Conservation (phyloP, 805 yeast species). For the Nakazawaea ishiwadae region DNA sequence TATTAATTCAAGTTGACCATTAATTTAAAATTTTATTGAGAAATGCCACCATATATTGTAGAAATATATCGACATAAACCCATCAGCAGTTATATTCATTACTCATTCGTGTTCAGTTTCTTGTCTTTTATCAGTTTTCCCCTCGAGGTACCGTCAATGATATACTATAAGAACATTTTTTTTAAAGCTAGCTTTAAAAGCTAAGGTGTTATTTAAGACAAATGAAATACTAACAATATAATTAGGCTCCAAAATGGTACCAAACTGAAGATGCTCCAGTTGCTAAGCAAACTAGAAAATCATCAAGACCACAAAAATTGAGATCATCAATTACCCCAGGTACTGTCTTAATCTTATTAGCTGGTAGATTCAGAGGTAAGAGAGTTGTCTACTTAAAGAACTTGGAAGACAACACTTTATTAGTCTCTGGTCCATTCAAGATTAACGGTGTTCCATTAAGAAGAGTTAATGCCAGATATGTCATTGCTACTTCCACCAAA, state of each 20-base stretch:
- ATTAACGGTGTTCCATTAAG: slow-evolving; percentile 99
- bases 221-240: slow-evolving; percentile 4
- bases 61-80: too few relatives aligned
- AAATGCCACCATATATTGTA: too few relatives aligned
- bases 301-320: slow-evolving; percentile 89
- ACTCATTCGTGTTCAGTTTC: too few relatives aligned
- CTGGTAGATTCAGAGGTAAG: slow-evolving; percentile 99
- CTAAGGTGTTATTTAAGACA: background rate
- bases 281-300: slow-evolving; percentile 79
- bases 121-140: background rate
- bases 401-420: slow-evolving; percentile 95
- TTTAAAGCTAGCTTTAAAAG: too few relatives aligned
- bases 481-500: slow-evolving; percentile 96
- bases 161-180: too few relatives aligned
- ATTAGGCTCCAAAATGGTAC: slow-evolving; percentile 80
- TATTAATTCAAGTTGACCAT: too few relatives aligned
- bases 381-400: slow-evolving; percentile 97
- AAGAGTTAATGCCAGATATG: slow-evolving; percentile 98
- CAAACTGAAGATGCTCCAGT: slow-evolving; percentile 83
- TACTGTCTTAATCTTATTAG: slow-evolving; percentile 93
- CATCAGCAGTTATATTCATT: too few relatives aligned
- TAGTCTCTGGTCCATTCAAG: slow-evolving; percentile 99
- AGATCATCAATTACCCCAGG: slow-evolving; percentile 97
- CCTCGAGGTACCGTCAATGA: too few relatives aligned
- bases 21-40: too few relatives aligned